Base-by-base conservation (phyloP, 1,139 yeast species). In the Geotrichum carabidarum region DNA sequence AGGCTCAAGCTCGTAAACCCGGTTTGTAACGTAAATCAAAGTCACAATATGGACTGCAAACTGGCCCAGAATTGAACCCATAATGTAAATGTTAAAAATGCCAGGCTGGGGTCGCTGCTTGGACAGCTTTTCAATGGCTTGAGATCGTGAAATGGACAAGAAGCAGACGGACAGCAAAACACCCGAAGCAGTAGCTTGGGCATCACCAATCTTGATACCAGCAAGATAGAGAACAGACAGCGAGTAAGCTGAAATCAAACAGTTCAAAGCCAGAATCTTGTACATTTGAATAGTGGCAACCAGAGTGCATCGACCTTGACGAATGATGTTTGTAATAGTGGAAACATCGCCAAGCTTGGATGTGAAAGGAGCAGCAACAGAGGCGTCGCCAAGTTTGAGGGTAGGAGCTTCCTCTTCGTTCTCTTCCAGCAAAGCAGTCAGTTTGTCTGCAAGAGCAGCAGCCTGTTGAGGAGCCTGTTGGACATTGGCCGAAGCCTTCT, bases 211-310 rank as follows among this genome's bases (percentile, higher is more conserved):
- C 73, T 94, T 93, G 67, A 94, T 95, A 73, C 99, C 99, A 14
- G 99, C 98, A 66, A 93, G 78, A 70, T 88, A 94, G 67, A 93
- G 81, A 40, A 93, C 97, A 49, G 96, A 87, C 65, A 93, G 78
- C 3, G 98, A 90, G 71, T 93, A 93, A 34, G 99, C 99, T 61
- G 96, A 86, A 74, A 93, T 90, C 76, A 93, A 80, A 80, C 99
- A 94, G 72, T 93, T 93, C 74, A 93, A 79, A 0, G 99, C 99
- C 69, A 93, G 78, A 66, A 93, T 93, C 77, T 93, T 93, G 79
- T 94, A 94, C 99, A 93, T 94, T 74, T 93, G 99, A 67, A 93
- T 91, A 18, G 99, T 93, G 14, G 97, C 90, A 55, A 94, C 97
- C 65, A 93, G 78, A 9, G 99, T 96, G 77, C 96, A 89, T 74